Conservation (phyloP, 768 basidiomycete genomes). For the Russula sp. region DNA sequence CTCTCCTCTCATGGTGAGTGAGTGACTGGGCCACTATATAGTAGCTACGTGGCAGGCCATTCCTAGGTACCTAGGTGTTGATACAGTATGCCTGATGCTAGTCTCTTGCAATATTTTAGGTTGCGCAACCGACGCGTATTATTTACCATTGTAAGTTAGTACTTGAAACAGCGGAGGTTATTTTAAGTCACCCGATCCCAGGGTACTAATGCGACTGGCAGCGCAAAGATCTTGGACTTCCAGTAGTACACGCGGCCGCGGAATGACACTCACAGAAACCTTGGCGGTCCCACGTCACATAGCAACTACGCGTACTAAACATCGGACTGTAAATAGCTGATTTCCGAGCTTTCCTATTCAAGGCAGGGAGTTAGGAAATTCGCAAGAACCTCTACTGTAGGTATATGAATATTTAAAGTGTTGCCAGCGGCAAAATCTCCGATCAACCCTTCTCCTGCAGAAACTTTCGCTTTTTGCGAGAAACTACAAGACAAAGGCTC, state of each 20-base stretch:
- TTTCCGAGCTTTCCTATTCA: neutral
- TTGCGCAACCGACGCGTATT: too few species aligned
- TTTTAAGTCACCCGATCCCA: too few species aligned
- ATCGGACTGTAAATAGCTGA: neutral
- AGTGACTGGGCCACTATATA: too few species aligned
- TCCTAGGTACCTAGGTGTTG: too few species aligned
- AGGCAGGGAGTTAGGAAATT: neutral
- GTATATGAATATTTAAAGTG: neutral
- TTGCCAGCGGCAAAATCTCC: neutral
- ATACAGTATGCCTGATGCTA: too few species aligned
- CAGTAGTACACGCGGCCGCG: neutral
- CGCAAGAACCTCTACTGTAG: neutral
- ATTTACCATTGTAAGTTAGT: too few species aligned
- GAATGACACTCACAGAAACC: neutral
- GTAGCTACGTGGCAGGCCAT: too few species aligned
- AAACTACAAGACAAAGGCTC: conserved; percentile 10
- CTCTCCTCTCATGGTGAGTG: too few species aligned
- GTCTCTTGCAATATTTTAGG: too few species aligned
- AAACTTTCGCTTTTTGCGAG: neutral
- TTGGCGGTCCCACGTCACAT: neutral
- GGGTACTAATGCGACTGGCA: too few species aligned
- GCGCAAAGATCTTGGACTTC: too few species aligned
- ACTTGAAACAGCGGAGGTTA: too few species aligned
- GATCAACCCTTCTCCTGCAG: neutral
- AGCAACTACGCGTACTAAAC: neutral